Evolutionary conservation across 805 yeast species (phyloP), one percentile per base, ranked within the genome.

Genomic region (Komagataella populi): DNA sequence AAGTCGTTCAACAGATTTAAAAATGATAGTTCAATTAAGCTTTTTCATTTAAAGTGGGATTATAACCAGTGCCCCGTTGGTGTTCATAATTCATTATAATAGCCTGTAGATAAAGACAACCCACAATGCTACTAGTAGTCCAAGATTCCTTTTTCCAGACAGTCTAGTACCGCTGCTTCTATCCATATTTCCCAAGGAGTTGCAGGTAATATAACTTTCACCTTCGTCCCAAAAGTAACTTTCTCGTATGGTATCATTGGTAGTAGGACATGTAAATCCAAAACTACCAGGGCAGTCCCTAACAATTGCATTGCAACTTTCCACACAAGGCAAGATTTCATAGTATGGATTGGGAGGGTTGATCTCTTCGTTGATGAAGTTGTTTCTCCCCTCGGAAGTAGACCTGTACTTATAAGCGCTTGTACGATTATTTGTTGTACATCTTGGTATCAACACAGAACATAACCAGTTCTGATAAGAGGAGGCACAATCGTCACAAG

Each of bases 401-500:
- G 67, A 63, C 39, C 95, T 70, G 23, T 57, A 52, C 18, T 65
- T 63, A 61, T 75, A 81, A 6, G 76, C 77, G 14, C 39, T 30
- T 0, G 72, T 57, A 6, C 67, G 54, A 6, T 75, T 61, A 12
- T 62, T 55, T 12, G 84, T 80, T 1, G 87, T 72, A 59, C 99
- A 91, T 30, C 97, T 70, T 0, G 98, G 98, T 5, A 91, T 86
- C 0, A 88, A 72, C 3, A 88, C 87, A 0, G 95, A 74, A 66
- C 99, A 91, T 17, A 93, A 72, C 99, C 99, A 91, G 58, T 82
- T 73, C 58, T 78, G 80, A 63, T 91, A 91, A 1, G 90, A 73
- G 1, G 63, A 56, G 1, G 74, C 73, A 63, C 99, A 91, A 59
- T 87, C 81, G 12, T 70, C 72, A 60, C 99, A 91, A 0, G 83